Conservation (phyloP, 257 asterid species). For the Solanum clarkiae region DNA sequence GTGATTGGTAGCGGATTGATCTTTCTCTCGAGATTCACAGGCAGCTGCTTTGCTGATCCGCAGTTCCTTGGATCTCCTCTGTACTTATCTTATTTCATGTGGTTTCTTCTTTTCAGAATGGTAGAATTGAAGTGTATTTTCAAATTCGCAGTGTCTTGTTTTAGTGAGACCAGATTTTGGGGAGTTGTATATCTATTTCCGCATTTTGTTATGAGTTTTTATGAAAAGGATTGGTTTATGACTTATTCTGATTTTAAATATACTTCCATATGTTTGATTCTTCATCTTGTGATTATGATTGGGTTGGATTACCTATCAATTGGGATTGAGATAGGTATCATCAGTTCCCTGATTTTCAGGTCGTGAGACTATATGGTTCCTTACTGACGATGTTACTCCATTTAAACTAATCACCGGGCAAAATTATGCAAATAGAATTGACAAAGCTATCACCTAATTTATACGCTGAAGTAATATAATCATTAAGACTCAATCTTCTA, state of each 20-base stretch:
- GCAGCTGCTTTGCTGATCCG: neutral
- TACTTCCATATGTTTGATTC: neutral
- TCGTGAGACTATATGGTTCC: neutral
- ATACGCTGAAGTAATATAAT: neutral
- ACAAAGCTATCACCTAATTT: neutral
- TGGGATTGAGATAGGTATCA: neutral
- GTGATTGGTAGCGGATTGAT: neutral
- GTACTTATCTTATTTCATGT: neutral
- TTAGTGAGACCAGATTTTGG: neutral
- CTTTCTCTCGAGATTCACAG: neutral
- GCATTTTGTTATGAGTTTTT: neutral
- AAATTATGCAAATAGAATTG: neutral
- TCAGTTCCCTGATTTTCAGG: neutral
- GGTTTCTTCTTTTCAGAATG: neutral
- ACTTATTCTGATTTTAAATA: neutral
- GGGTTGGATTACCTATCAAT: neutral
- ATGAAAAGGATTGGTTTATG: neutral
- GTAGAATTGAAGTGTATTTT: neutral
- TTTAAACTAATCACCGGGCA: neutral
- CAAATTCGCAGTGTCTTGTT: neutral
- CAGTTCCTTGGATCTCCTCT: neutral
- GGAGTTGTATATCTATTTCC: neutral
- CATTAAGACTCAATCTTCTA: neutral
- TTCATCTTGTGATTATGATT: neutral
- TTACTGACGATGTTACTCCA: neutral